Conservation (phyloP, 2,329 filamentous ascomycete genomes). For the Diaporthe velutina region DNA sequence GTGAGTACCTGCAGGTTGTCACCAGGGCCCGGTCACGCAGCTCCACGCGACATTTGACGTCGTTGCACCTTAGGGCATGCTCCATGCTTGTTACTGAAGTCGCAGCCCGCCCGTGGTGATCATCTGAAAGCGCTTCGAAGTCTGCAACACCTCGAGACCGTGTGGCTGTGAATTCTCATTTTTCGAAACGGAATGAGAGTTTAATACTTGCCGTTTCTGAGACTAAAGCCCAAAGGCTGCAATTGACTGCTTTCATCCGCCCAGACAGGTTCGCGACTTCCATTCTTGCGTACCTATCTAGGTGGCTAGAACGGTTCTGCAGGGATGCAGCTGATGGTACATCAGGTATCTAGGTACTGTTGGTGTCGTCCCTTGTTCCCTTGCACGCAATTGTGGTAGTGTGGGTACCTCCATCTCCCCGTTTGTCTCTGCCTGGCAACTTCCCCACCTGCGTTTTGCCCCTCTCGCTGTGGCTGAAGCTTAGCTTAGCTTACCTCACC, state of each 20-base stretch:
- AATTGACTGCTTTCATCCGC: background rate
- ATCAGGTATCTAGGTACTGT: background rate
- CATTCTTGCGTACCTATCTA: background rate
- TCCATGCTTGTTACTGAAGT: conserved; percentile 69
- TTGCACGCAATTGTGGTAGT: background rate
- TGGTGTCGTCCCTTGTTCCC: background rate
- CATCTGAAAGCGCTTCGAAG: background rate
- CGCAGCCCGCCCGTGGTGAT: background rate
- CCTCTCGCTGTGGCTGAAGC: conserved; percentile 33
- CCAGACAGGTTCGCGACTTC: conserved; percentile 6
- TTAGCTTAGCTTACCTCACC: conserved; percentile 18
- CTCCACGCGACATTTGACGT: conserved; percentile 78
- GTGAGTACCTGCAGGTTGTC: conserved; percentile 83
- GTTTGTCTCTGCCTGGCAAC: background rate
- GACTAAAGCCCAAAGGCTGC: background rate
- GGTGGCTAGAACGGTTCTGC: background rate
- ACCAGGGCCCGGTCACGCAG: conserved; percentile 82
- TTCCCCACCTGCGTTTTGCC: conserved; percentile 22
- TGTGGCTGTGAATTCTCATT: background rate
- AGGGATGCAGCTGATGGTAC: conserved; percentile 2
- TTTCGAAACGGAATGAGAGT: background rate
- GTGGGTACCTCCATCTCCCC: background rate
- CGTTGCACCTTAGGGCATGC: conserved; percentile 81
- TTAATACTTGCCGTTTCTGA: background rate
- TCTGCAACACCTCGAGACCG: background rate